Percentiles rank a stretch among this genome's conserved stretches.
These are phyloP conservation scores for Filobasidium floriforme DNA, from an alignment of 768 basidiomycete genomes.

Conservation along the genomic window DNA sequence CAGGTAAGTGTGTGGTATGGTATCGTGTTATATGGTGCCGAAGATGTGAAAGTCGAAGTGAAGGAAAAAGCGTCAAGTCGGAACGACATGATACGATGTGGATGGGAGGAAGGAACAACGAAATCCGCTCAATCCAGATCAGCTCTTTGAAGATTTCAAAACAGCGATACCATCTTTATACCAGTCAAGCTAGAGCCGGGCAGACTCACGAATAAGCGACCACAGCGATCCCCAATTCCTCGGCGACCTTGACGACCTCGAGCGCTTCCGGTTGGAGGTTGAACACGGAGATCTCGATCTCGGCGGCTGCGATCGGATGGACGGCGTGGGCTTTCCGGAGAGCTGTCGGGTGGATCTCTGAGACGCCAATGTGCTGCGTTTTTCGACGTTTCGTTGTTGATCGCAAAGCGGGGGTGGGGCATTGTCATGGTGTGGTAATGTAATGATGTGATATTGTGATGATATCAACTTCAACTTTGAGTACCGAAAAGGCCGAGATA, in stretches of 20 bases:
- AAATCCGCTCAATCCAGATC: neutral
- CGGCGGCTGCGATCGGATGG: slow-evolving; percentile 55
- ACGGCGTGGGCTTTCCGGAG: slow-evolving; percentile 49
- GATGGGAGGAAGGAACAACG: too few relatives aligned
- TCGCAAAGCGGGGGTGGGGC: too few relatives aligned
- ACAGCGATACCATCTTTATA: neutral
- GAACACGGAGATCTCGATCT: slow-evolving; percentile 64
- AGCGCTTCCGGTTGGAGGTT: slow-evolving; percentile 53
- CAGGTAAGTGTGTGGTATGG: neutral
- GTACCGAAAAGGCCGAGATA: too few relatives aligned
- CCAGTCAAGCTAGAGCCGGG: too few relatives aligned
- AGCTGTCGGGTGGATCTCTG: slow-evolving; percentile 52
- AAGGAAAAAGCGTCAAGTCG: too few relatives aligned
- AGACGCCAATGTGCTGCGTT: slow-evolving; percentile 53
- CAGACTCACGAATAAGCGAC: slow-evolving; percentile 52
- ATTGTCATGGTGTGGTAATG: neutral
- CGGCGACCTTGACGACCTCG: slow-evolving; percentile 52
- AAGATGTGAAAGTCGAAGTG: too few relatives aligned
- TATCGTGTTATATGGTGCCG: too few relatives aligned
- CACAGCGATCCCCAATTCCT: slow-evolving; percentile 56
- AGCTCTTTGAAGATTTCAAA: neutral
- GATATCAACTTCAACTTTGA: too few relatives aligned
- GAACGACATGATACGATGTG: too few relatives aligned
- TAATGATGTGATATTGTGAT: neutral
- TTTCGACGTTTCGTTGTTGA: neutral